phyloP scores from a whole-genome alignment of 2,329 filamentous ascomycete species.

The Helotiales sp. region DNA sequence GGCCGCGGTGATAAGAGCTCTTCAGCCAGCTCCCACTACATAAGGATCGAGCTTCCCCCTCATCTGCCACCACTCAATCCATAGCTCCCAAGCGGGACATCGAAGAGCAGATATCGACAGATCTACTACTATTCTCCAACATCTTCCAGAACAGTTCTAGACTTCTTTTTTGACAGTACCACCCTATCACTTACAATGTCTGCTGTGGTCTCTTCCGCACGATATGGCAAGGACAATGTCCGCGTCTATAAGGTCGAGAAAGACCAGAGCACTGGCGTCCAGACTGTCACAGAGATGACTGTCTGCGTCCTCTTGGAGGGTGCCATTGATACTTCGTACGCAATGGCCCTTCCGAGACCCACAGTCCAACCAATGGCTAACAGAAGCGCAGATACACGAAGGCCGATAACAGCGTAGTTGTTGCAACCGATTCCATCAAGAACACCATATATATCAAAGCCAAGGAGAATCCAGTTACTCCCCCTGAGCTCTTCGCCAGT shows the following conservation, averaged over 20 bases:
- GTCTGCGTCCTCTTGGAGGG: slow-evolving; percentile 92
- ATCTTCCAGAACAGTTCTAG: neutral
- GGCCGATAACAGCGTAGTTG: slow-evolving; percentile 93
- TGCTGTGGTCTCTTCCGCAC: slow-evolving; percentile 57
- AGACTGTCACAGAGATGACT: slow-evolving; percentile 93
- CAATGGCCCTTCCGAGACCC: slow-evolving; percentile 20
- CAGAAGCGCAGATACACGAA: slow-evolving; percentile 73
- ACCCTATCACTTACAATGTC: slow-evolving; percentile 10
- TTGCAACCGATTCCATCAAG: slow-evolving; percentile 98
- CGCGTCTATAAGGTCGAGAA: slow-evolving; percentile 93
- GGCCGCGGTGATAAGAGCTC: slow-evolving; percentile 18
- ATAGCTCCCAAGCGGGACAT: neutral
- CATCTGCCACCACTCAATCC: neutral
- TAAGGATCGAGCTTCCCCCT: slow-evolving; percentile 3
- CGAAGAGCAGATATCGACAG: neutral
- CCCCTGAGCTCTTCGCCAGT: slow-evolving; percentile 89
- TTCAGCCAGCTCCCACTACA: neutral
- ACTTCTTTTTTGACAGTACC: neutral
- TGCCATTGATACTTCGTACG: slow-evolving; percentile 82
- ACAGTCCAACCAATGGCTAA: slow-evolving; percentile 28
- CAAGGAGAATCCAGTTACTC: slow-evolving; percentile 89
- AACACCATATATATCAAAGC: slow-evolving; percentile 96
- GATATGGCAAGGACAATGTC: slow-evolving; percentile 97
- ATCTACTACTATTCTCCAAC: neutral
- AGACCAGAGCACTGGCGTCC: slow-evolving; percentile 74